A percentile compares a stretch with the other conserved stretches of the same genome.
These are phyloP conservation scores for Nakaseomyces nivariensis DNA, from an alignment of 1,139 yeast genomes.

Conservation along the genomic window DNA sequence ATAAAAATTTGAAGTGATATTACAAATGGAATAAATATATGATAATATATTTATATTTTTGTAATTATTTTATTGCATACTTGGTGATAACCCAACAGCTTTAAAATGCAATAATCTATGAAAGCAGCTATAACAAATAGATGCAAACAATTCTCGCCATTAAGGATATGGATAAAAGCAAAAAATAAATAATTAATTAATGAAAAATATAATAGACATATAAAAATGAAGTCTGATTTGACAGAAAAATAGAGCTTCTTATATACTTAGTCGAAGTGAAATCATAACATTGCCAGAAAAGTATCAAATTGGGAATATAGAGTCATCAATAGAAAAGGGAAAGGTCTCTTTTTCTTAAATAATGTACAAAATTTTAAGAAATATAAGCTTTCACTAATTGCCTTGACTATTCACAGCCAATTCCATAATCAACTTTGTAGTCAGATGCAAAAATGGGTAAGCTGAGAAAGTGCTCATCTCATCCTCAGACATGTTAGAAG, in stretches of 20 bases:
- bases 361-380: neutral
- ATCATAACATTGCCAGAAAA: neutral
- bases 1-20: no score
- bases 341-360: neutral
- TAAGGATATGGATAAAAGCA: no score
- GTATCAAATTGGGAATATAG: neutral
- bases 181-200: no score
- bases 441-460: constrained; percentile 86
- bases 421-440: constrained; percentile 90
- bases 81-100: no score
- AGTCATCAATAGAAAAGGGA: neutral
- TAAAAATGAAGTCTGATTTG: no score
- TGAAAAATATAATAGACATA: no score
- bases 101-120: no score
- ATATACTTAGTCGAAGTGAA: neutral
- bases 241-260: neutral
- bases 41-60: no score
- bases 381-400: neutral
- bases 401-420: constrained; percentile 75
- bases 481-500: constrained; percentile 38
- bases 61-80: no score
- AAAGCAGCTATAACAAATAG: no score
- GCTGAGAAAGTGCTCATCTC: constrained; percentile 82
- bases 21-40: no score
- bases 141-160: no score